Conservation (phyloP, 2,329 filamentous ascomycete genomes). For the Nemania diffusa region DNA sequence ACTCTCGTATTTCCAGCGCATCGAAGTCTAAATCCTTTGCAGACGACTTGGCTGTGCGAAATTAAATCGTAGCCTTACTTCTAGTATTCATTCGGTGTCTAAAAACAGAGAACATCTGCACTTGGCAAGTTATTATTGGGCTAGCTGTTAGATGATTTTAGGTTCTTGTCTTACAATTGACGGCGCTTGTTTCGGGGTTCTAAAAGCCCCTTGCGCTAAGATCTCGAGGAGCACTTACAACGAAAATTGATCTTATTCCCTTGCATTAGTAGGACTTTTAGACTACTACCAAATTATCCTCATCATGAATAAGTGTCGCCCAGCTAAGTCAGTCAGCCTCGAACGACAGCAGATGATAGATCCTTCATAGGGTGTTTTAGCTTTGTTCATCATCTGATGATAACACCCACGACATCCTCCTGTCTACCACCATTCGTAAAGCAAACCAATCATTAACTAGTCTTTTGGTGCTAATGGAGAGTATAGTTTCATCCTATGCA, state of each 20-base stretch:
- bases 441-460: neutral
- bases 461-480: neutral
- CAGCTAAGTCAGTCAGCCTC: neutral
- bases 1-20: constrained; percentile 3
- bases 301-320: neutral
- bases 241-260: neutral
- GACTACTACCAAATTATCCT: neutral
- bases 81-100: neutral
- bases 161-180: neutral
- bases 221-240: neutral
- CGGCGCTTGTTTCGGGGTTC: neutral
- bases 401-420: neutral
- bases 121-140: neutral
- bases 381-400: neutral
- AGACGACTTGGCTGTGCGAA: no score
- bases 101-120: neutral
- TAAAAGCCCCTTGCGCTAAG: no score
- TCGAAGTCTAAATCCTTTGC: no score
- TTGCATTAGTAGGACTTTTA: neutral
- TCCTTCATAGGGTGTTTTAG: neutral
- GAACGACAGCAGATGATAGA: neutral
- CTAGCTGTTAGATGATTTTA: neutral
- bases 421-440: no score
- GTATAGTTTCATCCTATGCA: no score
- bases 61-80: no score